Base-by-base conservation (phyloP, 352 stramenopile genomes). In the Pythium rhizo-oryzae region DNA sequence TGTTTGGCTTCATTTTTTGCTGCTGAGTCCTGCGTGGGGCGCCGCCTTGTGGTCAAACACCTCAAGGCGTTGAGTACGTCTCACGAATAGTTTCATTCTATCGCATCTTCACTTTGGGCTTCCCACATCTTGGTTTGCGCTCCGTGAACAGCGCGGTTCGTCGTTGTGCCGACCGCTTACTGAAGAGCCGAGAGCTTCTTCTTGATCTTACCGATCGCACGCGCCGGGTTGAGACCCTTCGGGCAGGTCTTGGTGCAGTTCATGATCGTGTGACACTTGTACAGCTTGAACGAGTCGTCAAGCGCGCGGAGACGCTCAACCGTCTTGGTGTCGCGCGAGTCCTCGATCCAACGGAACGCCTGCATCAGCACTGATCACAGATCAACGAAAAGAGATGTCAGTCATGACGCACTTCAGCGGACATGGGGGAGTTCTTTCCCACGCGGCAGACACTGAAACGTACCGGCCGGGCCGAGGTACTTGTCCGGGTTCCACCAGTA, bases 231-330 rank as follows among this genome's bases (percentile, higher is more conserved):
- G 67, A 99, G 92, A 65, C 99, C 96, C 90, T 99, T 99, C 18
- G 98, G 98, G 87, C 98, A 99, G 61, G 98, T 98, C 77, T 98
- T 98, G 70, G 95, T 98, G 90, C 98, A 99, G 89, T 99, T 99
- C 98, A 99, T 99, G 81, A 99, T 99, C 52, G 97, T 99, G 85
- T 99, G 97, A 88, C 97, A 99, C 76, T 98, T 95, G 84, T 99
- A 99, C 51, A 99, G 80, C 82, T 99, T 99, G 85, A 99, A 99
- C 63, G 97, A 93, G 84, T 99, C 98, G 78, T 99, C 97, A 23
- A 99, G 76, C 43, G 91, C 81, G 63, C 93, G 89, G 24, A 99
- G 78, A 76, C 98, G 93, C 85, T 99, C 96, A 66, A 97, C 84
- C 44, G 96, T 99, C 75, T 91, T 96, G 53, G 97, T 96, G 82